Percentiles rank a stretch among this genome's conserved stretches.
Conservation (phyloP, 2,329 filamentous ascomycete species). For the Trichophyton schoenleinii region DNA sequence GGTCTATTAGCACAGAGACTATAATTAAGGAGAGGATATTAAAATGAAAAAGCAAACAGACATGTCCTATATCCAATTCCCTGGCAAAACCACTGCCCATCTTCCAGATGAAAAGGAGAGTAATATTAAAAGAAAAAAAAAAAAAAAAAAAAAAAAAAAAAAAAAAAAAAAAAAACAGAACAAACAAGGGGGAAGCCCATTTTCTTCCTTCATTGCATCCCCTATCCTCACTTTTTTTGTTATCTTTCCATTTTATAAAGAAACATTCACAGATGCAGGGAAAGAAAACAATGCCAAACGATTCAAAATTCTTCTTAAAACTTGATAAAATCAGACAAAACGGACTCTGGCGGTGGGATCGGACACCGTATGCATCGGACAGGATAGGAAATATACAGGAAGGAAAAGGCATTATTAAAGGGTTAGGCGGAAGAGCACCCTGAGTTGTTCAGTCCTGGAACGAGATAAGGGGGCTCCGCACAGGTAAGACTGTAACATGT, state of each 20-base stretch:
- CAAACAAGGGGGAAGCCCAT: background rate
- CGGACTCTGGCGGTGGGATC: background rate
- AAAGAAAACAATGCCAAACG: background rate
- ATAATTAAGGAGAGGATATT: background rate
- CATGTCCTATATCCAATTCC: background rate
- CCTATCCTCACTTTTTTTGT: background rate
- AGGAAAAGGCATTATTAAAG: constrained; percentile 3
- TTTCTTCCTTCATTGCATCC: background rate
- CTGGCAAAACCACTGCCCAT: background rate
- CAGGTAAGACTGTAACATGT: background rate
- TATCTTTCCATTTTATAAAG: background rate
- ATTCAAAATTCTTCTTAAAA: background rate
- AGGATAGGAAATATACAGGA: background rate
- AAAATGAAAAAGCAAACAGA: background rate
- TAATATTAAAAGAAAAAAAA: background rate
- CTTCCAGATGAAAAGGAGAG: background rate
- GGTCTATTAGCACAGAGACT: background rate
- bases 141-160: background rate
- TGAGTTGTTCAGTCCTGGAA: constrained; percentile 1
- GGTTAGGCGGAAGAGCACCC: background rate
- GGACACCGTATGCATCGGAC: background rate
- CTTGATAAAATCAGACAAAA: background rate
- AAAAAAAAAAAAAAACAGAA: background rate
- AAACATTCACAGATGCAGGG: background rate
- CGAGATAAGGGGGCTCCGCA: background rate